Conservation (phyloP, 2,329 filamentous ascomycete species). For the Colletotrichum gigasporum region DNA sequence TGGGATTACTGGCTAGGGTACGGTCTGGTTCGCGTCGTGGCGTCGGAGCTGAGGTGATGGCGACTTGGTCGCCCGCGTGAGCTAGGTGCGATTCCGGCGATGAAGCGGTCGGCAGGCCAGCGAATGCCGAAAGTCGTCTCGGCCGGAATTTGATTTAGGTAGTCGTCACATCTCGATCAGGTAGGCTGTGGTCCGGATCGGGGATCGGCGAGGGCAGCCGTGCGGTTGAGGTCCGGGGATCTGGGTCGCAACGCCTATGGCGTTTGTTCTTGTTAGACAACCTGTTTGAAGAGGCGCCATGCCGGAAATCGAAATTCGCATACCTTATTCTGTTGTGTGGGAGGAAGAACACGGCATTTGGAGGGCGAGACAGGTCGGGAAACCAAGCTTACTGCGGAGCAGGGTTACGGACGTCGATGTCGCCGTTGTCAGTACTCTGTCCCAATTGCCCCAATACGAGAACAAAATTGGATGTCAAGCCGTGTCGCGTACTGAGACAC, state of each 20-base stretch:
- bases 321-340: background rate
- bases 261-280: background rate
- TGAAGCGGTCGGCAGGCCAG: no score
- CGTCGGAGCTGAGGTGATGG: background rate
- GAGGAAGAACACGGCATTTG: background rate
- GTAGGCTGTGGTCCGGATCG: background rate
- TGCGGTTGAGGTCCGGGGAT: background rate
- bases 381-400: no score
- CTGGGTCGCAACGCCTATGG: background rate
- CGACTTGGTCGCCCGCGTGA: background rate
- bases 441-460: background rate
- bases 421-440: background rate
- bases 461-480: no score
- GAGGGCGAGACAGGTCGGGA: background rate
- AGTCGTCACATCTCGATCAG: background rate
- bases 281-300: background rate
- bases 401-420: no score
- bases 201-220: background rate
- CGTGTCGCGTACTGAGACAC: no score
- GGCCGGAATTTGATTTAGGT: background rate
- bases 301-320: background rate
- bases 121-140: background rate
- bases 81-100: slow-evolving; percentile 3
- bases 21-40: background rate
- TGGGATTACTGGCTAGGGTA: background rate